Percentiles rank a stretch among this genome's conserved stretches.
Conservation (phyloP, 2,329 filamentous ascomycete species). For the Sordariomycetes sp. region DNA sequence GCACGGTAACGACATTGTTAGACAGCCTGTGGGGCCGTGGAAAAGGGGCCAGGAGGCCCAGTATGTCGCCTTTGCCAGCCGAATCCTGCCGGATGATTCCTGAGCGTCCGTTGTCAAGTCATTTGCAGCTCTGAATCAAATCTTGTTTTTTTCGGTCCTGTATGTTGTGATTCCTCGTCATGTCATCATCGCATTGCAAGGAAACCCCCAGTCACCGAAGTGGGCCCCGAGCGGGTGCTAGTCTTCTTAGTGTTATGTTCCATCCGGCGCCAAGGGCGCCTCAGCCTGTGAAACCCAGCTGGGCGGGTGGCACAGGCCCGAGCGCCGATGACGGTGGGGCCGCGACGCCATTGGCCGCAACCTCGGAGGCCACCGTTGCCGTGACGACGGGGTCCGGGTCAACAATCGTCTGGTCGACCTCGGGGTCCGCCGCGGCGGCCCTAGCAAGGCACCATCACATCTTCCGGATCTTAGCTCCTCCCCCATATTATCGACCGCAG, state of each 20-base stretch:
- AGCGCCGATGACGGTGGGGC: background rate
- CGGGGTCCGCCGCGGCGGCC: background rate
- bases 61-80: background rate
- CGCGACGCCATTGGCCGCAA: background rate
- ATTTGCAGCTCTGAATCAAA: too few relatives aligned
- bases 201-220: too few relatives aligned
- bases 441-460: background rate
- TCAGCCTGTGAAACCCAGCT: too few relatives aligned
- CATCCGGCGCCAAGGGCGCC: too few relatives aligned
- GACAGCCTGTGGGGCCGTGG: background rate
- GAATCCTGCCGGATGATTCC: background rate
- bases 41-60: background rate
- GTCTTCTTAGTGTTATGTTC: too few relatives aligned
- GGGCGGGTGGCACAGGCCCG: background rate
- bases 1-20: background rate
- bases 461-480: background rate
- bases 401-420: background rate
- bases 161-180: too few relatives aligned
- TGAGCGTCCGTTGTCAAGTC: too few relatives aligned
- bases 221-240: too few relatives aligned
- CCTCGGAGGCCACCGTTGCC: background rate
- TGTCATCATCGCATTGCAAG: too few relatives aligned
- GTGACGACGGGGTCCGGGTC: background rate
- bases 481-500: background rate
- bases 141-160: too few relatives aligned